Evolutionary conservation across 768 basidiomycete species (phyloP).

Genomic region (Lactarius sanguifluus): DNA sequence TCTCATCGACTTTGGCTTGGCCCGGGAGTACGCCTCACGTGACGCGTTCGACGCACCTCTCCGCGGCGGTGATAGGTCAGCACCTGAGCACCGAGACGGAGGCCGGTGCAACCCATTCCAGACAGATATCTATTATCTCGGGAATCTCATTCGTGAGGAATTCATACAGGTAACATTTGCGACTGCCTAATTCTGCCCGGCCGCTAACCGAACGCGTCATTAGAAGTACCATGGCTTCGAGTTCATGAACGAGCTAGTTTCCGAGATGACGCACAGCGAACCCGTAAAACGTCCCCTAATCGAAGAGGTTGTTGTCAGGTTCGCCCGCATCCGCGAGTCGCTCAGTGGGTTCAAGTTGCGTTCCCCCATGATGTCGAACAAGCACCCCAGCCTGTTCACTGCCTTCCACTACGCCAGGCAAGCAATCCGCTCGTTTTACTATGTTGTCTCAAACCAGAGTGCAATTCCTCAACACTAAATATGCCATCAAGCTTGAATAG

Average conservation of each 20-base stretch:
- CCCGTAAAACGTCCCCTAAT: constrained; percentile 40
- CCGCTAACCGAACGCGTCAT: background rate
- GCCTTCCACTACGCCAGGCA: constrained; percentile 6
- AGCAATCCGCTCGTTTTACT: constrained; percentile 9
- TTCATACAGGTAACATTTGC: constrained; percentile 28
- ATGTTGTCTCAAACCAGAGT: background rate
- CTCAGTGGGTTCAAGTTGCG: constrained; percentile 38
- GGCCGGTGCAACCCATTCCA: constrained; percentile 31
- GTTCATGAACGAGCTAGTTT: too few relatives aligned
- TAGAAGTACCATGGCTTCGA: too few relatives aligned
- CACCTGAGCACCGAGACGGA: constrained; percentile 31
- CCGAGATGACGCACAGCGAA: too few relatives aligned
- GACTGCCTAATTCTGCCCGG: background rate
- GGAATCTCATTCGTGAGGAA: constrained; percentile 30
- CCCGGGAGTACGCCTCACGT: constrained; percentile 29
- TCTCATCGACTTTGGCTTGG: constrained; percentile 37
- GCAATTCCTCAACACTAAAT: constrained; percentile 13
- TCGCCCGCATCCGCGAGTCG: constrained; percentile 33
- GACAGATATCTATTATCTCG: constrained; percentile 34
- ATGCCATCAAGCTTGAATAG: background rate
- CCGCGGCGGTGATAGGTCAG: constrained; percentile 32
- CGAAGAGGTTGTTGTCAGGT: constrained; percentile 38
- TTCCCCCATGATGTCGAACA: constrained; percentile 8
- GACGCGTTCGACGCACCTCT: constrained; percentile 28
- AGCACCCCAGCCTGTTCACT: constrained; percentile 11